A percentile compares a stretch with the other conserved stretches of the same genome.
Evolutionary conservation across 2,329 filamentous ascomycete genomes (phyloP).

Genomic region (Claviceps pazoutovae): DNA sequence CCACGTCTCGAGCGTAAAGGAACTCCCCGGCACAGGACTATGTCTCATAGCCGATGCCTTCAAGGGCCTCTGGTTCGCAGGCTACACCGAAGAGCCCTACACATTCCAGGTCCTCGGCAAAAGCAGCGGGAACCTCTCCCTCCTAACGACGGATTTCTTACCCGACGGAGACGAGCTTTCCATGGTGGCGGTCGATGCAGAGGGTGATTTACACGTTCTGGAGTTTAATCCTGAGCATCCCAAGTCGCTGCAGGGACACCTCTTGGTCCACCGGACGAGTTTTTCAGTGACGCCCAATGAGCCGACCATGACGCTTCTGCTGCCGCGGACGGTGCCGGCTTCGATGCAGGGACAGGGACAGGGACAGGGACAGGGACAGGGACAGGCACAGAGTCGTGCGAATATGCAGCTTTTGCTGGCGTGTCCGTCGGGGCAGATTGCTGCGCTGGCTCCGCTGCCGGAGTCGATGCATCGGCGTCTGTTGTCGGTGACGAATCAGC

Average conservation of each 20-base stretch:
- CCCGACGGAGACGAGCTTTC: constrained; percentile 73
- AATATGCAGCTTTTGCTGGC: constrained; percentile 55
- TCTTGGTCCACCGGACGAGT: constrained; percentile 72
- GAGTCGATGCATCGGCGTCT: constrained; percentile 77
- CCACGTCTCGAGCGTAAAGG: constrained; percentile 76
- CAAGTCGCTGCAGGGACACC: constrained; percentile 78
- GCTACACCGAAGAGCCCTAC: constrained; percentile 94
- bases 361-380: constrained; percentile 9
- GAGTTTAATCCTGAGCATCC: constrained; percentile 95
- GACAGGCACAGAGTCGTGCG: constrained; percentile 6
- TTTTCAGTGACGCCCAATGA: constrained; percentile 76
- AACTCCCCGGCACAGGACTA: constrained; percentile 69
- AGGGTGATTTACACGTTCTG: constrained; percentile 75
- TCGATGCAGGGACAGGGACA: constrained; percentile 11
- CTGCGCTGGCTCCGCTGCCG: constrained; percentile 61
- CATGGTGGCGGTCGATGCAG: constrained; percentile 69
- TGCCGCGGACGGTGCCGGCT: constrained; percentile 49
- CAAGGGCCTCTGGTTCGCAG: constrained; percentile 91
- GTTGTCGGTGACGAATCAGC: constrained; percentile 64
- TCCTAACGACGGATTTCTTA: constrained; percentile 73
- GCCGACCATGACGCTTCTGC: constrained; percentile 58
- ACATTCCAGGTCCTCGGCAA: constrained; percentile 90
- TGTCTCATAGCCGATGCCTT: constrained; percentile 80
- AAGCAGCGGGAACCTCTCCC: constrained; percentile 61
- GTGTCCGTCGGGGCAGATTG: constrained; percentile 62